Conservation (phyloP, 768 basidiomycete genomes). For the Lentinula boryana region DNA sequence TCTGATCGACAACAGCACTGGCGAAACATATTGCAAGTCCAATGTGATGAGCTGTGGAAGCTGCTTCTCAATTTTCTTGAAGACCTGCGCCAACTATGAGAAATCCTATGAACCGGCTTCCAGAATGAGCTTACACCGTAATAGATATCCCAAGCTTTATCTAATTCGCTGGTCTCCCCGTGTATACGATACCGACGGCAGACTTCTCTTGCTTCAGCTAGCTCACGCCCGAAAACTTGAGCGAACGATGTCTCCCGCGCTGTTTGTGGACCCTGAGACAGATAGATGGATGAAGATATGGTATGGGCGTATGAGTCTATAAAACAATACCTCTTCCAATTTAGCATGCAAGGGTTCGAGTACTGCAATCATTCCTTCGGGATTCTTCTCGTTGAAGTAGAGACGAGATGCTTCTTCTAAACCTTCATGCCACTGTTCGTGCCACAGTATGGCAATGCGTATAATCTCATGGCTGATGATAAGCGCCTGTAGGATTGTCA, state of each 20-base stretch:
- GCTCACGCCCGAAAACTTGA: constrained; percentile 89
- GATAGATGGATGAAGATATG: constrained; percentile 2
- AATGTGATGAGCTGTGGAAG: constrained; percentile 82
- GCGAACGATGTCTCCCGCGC: constrained; percentile 92
- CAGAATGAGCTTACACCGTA: constrained; percentile 60
- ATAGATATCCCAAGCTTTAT: constrained; percentile 99
- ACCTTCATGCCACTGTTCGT: constrained; percentile 98
- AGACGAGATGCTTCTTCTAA: constrained; percentile 94
- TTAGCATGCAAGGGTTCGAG: constrained; percentile 91
- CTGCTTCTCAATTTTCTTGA: constrained; percentile 94
- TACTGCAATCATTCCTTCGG: constrained; percentile 93
- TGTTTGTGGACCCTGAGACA: constrained; percentile 79
- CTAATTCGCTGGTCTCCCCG: constrained; percentile 84
- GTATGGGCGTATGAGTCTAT: neutral
- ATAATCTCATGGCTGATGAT: constrained; percentile 93
- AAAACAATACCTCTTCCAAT: constrained; percentile 65
- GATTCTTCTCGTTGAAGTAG: constrained; percentile 96
- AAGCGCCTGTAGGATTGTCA: constrained; percentile 46
- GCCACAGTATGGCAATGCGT: constrained; percentile 97
- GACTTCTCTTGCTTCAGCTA: constrained; percentile 88
- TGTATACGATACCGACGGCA: constrained; percentile 81
- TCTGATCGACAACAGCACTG: constrained; percentile 80
- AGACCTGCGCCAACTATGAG: constrained; percentile 50
- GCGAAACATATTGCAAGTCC: constrained; percentile 97
- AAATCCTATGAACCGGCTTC: neutral